Conservation (phyloP, 129 eudicot species). For the Rutidosis leptorrhynchoides region DNA sequence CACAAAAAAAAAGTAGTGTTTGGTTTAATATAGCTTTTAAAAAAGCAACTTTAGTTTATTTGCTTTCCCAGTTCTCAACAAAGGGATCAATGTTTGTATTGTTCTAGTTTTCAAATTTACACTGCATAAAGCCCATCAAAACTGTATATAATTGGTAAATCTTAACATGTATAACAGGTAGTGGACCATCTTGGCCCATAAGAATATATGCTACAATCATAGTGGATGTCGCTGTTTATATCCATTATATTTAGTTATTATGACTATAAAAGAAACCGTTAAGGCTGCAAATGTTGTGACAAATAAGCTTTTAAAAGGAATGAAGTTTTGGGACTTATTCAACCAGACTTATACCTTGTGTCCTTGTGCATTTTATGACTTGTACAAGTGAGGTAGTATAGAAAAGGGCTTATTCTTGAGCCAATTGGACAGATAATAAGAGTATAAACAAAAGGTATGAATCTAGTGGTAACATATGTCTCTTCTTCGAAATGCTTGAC, state of each 20-base stretch:
- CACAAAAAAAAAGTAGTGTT: constrained; percentile 12
- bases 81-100: constrained; percentile 29
- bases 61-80: constrained; percentile 40
- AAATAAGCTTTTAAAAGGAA: not conserved
- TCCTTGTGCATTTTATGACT: constrained; percentile 14
- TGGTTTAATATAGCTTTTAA: constrained; percentile 29
- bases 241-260: not conserved
- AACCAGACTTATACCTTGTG: not conserved
- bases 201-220: not conserved
- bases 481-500: constrained; percentile 19
- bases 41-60: constrained; percentile 29
- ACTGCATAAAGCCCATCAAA: constrained; percentile 2
- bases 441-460: constrained; percentile 24
- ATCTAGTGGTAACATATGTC: constrained; percentile 7
- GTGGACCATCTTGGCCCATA: not conserved
- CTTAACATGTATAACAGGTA: not conserved
- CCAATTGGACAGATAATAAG: constrained; percentile 9
- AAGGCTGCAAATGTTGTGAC: not conserved
- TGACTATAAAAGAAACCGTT: constrained; percentile 6
- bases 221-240: not conserved
- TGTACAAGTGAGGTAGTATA: constrained; percentile 7
- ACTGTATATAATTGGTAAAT: not conserved
- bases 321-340: not conserved
- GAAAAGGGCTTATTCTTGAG: constrained; percentile 15
- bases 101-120: constrained; percentile 14